Percentiles rank a stretch among this genome's conserved stretches.
Conservation (phyloP, 345 rosid genomes). For the Kandelia obovata region DNA sequence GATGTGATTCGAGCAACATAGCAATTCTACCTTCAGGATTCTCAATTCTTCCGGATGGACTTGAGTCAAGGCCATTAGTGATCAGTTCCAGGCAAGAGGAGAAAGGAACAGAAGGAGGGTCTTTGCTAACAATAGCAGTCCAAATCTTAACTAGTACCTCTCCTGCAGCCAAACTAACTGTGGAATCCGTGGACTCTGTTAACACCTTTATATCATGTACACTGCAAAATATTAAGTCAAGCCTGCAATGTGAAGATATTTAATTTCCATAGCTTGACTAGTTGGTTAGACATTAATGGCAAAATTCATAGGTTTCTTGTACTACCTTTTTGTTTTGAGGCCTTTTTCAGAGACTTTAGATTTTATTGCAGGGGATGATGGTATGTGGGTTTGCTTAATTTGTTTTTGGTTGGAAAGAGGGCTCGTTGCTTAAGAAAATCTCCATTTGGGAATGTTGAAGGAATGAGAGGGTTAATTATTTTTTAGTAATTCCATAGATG, state of each 20-base stretch:
- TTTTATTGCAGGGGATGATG: neutral
- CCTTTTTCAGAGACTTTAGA: neutral
- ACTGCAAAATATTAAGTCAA: constrained; percentile 63
- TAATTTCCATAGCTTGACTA: constrained; percentile 5
- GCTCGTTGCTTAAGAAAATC: neutral
- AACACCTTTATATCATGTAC: constrained; percentile 75
- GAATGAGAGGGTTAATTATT: neutral
- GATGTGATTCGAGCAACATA: constrained; percentile 85
- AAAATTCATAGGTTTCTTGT: constrained; percentile 9
- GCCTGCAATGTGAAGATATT: constrained; percentile 79
- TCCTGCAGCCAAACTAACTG: constrained; percentile 60
- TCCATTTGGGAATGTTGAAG: neutral
- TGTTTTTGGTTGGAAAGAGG: constrained; percentile 10
- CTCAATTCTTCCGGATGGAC: constrained; percentile 85
- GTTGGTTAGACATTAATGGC: constrained; percentile 13
- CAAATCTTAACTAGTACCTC: constrained; percentile 67
- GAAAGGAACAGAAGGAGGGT: constrained; percentile 77
- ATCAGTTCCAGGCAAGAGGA: constrained; percentile 80
- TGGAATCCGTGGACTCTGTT: constrained; percentile 83
- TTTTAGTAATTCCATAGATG: neutral
- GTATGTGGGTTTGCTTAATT: constrained; percentile 4
- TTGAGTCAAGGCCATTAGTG: constrained; percentile 79
- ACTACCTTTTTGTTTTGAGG: neutral
- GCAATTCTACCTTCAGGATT: constrained; percentile 86
- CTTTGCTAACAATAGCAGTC: constrained; percentile 76